These are phyloP conservation scores for Purshia tridentata DNA, from an alignment of 306 rosid genomes.

Conservation along the genomic window DNA sequence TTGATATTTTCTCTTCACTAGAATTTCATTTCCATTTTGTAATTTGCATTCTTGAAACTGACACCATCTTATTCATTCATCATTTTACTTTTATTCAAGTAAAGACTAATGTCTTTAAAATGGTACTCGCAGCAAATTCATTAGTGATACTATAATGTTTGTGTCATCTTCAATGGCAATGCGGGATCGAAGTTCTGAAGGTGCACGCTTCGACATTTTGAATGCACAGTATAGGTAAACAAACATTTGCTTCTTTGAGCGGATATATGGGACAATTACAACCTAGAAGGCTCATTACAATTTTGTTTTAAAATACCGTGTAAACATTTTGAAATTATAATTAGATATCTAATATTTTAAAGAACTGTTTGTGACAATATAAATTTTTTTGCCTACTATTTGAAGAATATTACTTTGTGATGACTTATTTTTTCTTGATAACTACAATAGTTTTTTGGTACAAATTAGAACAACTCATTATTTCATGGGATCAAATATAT, in stretches of 20 bases:
- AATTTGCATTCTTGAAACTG: not conserved
- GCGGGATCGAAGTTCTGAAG: constrained; percentile 79
- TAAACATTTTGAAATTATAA: not conserved
- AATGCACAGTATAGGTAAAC: constrained; percentile 68
- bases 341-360: not conserved
- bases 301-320: not conserved
- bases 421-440: not conserved
- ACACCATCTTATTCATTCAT: not conserved
- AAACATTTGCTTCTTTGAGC: not conserved
- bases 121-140: constrained; percentile 69
- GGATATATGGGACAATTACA: not conserved
- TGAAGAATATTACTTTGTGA: not conserved
- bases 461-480: not conserved
- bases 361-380: no score
- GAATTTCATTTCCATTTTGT: not conserved
- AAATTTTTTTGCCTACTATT: not conserved
- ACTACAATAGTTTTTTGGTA: not conserved
- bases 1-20: not conserved
- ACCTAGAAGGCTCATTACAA: not conserved
- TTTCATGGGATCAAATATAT: not conserved
- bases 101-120: constrained; percentile 17
- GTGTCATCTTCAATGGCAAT: constrained; percentile 85
- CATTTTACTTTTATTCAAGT: not conserved
- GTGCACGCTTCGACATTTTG: constrained; percentile 86
- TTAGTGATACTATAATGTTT: constrained; percentile 77